A percentile compares a stretch with the other conserved stretches of the same genome.
These are phyloP conservation scores for Penicillium psychrosexuale DNA, from an alignment of 2,329 filamentous ascomycete species.

Conservation along the genomic window DNA sequence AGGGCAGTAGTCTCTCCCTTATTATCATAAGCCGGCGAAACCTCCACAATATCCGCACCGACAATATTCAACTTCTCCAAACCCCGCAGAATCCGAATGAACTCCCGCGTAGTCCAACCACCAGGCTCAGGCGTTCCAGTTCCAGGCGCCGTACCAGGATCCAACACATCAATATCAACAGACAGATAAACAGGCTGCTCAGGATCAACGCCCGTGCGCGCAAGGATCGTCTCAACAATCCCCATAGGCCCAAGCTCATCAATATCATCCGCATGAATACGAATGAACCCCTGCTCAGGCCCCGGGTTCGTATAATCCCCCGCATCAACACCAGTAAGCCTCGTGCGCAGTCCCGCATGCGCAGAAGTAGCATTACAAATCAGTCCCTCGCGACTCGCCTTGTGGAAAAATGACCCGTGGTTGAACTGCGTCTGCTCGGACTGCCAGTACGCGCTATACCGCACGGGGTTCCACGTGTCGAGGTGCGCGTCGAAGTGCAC, in stretches of 20 bases:
- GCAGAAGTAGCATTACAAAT: conserved; percentile 71
- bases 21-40: conserved; percentile 80
- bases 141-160: conserved; percentile 67
- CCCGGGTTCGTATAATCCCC: conserved; percentile 67
- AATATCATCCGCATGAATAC: conserved; percentile 80
- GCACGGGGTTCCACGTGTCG: conserved; percentile 76
- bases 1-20: conserved; percentile 75
- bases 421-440: conserved; percentile 72
- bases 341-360: conserved; percentile 78
- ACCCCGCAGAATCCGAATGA: conserved; percentile 77
- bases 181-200: conserved; percentile 77
- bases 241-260: conserved; percentile 74
- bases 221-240: conserved; percentile 67
- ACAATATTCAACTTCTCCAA: conserved; percentile 81
- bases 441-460: conserved; percentile 75
- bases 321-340: conserved; percentile 64
- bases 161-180: conserved; percentile 77
- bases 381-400: conserved; percentile 75
- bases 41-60: conserved; percentile 87
- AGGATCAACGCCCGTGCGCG: conserved; percentile 61
- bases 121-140: conserved; percentile 88
- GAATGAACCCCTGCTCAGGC: conserved; percentile 71
- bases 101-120: conserved; percentile 84
- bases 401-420: conserved; percentile 90
- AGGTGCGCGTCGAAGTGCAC: conserved; percentile 77